A percentile compares a stretch with the other conserved stretches of the same genome.
Conservation (phyloP, 169 alveolate genomes). For the Plasmodium knowlesi region DNA sequence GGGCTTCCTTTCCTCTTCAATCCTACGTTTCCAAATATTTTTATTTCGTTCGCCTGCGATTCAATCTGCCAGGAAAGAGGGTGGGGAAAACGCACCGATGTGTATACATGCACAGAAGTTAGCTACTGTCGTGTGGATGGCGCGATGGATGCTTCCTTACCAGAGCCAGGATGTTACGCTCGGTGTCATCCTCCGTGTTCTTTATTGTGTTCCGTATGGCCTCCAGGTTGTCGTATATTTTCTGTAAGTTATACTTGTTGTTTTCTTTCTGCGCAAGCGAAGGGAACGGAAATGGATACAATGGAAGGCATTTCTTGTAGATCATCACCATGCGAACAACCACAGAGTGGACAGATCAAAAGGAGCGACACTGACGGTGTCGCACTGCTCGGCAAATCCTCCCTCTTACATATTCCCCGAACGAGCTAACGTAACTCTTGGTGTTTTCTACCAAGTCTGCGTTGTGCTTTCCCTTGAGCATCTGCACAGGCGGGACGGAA, state of each 20-base stretch:
- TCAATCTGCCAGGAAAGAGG: constrained; percentile 11
- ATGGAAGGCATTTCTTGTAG: neutral
- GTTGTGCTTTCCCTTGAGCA: constrained; percentile 63
- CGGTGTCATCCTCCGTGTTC: constrained; percentile 64
- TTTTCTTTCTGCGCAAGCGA: constrained; percentile 10
- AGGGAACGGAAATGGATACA: neutral
- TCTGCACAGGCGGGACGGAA: neutral
- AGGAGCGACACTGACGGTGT: neutral
- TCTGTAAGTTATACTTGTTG: constrained; percentile 20
- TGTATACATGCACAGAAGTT: neutral
- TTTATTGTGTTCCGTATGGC: constrained; percentile 52
- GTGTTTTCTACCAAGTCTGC: constrained; percentile 57
- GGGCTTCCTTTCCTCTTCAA: neutral
- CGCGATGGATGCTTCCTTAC: neutral
- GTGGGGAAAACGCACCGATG: neutral
- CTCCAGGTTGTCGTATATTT: constrained; percentile 26
- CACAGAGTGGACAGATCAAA: neutral
- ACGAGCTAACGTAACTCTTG: constrained; percentile 26
- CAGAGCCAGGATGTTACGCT: constrained; percentile 29
- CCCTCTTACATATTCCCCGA: constrained; percentile 56
- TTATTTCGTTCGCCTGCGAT: constrained; percentile 67
- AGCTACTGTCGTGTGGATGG: neutral
- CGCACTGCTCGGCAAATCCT: neutral
- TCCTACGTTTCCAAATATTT: constrained; percentile 64
- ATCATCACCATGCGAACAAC: neutral